phyloP scores from a whole-genome alignment of 2,329 filamentous ascomycete species.

The Xylaria sp. region DNA sequence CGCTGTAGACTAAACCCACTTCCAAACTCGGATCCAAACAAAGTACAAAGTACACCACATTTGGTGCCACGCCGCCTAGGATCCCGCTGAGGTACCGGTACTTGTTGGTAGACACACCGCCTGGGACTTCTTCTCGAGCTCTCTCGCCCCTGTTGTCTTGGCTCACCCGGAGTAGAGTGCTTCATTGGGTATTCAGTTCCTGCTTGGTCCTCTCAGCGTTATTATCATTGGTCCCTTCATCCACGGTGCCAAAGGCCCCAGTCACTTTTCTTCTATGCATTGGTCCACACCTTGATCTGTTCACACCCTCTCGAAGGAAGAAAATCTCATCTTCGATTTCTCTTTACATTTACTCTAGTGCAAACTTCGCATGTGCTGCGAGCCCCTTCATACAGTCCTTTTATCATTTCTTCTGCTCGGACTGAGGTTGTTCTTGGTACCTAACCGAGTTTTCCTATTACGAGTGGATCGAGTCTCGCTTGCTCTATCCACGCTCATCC shows the following conservation, averaged over 20 bases:
- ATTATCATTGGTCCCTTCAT: constrained; percentile 65
- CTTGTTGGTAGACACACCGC: constrained; percentile 49
- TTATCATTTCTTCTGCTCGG: constrained; percentile 19
- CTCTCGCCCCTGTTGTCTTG: constrained; percentile 50
- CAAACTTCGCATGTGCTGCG: constrained; percentile 46
- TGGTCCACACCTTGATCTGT: constrained; percentile 56
- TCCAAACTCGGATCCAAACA: constrained; percentile 37
- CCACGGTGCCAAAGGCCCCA: constrained; percentile 57
- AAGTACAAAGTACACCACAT: constrained; percentile 20
- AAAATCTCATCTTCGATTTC: constrained; percentile 47
- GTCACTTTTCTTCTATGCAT: constrained; percentile 65
- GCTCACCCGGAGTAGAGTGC: constrained; percentile 60
- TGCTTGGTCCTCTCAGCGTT: constrained; percentile 53
- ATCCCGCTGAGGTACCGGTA: constrained; percentile 42
- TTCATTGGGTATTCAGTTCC: constrained; percentile 62
- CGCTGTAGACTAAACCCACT: constrained; percentile 38
- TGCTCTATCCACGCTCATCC: constrained; percentile 41
- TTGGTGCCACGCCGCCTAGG: constrained; percentile 35
- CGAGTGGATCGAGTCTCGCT: constrained; percentile 43
- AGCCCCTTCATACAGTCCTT: constrained; percentile 13
- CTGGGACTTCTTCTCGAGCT: constrained; percentile 45
- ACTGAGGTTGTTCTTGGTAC: constrained; percentile 38
- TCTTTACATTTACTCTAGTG: constrained; percentile 46
- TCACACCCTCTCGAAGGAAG: constrained; percentile 47
- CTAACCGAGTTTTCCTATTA: constrained; percentile 35